Evolutionary conservation across 257 asterid genomes (phyloP), one percentile per base, ranked within the genome.

Genomic region (Solanum piurae): DNA sequence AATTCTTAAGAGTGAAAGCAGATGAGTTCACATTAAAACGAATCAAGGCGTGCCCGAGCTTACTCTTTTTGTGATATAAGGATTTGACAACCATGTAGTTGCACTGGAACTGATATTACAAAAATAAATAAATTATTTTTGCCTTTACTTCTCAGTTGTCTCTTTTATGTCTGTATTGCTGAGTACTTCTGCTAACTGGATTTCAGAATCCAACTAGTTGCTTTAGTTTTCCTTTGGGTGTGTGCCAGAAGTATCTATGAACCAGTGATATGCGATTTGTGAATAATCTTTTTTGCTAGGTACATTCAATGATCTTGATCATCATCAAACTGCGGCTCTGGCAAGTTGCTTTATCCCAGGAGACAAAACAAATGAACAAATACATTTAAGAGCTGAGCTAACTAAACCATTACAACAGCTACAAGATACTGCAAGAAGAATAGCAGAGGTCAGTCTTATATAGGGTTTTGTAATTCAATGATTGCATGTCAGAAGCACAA

Each of bases 321-420:
- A 92, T 89, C 98, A 95, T 91, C 98, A 97, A 91, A 91, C 96
- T 86, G 99, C 99, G 49, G 96, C 99, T 76, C 92, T 97, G 71
- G 96, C 98, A 62, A 97, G 99, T 92, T 97, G 99, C 93, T 97
- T 97, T 89, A 90, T 97, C 83, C 99, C 98, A 68, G 97, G 98
- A 31, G 99, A 97, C 86, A 94, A 84, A 91, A 94, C 99, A 62
- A 86, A 76, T 55, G 97, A 97, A 85, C 98, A 95, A 90, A 94
- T 91, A 90, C 95, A 95, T 86, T 91, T 97, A 91, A 92, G 97
- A 92, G 99, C 98, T 31, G 98, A 94, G 91, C 99, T 97, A 89
- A 91, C 94, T 90, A 94, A 91, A 91, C 99, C 99, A 79, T 90
- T 97, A 91, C 98, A 97, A 86, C 99, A 97, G 89, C 99, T 97